These are phyloP conservation scores for Phytophthora boehmeriae DNA, from an alignment of 352 stramenopile genomes.

Conservation along the genomic window DNA sequence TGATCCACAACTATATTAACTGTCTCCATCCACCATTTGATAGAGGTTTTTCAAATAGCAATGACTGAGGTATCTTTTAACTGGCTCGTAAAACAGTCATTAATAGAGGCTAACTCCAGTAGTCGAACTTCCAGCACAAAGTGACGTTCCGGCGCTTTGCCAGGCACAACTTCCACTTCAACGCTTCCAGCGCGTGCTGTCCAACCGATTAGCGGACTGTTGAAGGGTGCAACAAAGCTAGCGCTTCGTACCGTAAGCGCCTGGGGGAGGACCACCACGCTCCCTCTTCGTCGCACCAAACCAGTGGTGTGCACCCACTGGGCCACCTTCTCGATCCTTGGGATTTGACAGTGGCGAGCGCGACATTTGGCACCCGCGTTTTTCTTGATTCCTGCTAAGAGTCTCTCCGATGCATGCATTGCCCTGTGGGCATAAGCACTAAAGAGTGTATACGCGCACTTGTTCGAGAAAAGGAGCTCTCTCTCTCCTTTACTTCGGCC, in stretches of 20 bases:
- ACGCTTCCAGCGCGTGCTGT: neutral
- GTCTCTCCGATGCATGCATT: neutral
- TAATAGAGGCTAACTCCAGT: neutral
- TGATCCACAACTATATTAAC: neutral
- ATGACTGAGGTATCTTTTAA: no score
- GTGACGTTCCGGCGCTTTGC: neutral
- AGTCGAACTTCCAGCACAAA: neutral
- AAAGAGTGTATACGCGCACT: slow-evolving; percentile 11
- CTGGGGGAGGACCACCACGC: slow-evolving; percentile 3
- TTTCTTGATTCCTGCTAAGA: slow-evolving; percentile 18
- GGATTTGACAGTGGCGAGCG: slow-evolving; percentile 22
- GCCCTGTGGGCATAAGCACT: slow-evolving; percentile 10
- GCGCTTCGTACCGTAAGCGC: slow-evolving; percentile 19
- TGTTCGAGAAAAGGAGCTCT: neutral
- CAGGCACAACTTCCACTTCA: neutral
- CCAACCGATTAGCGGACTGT: slow-evolving; percentile 9
- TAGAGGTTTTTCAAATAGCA: no score
- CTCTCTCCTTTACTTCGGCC: neutral
- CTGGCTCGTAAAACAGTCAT: no score
- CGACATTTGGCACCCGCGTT: slow-evolving; percentile 31
- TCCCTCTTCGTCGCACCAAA: slow-evolving; percentile 25
- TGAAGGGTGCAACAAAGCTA: neutral
- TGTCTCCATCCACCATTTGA: no score
- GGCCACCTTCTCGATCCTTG: slow-evolving; percentile 14
- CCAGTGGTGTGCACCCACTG: slow-evolving; percentile 7